Conservation (phyloP, 805 yeast species). For the Aciculoconidium aculeatum region DNA sequence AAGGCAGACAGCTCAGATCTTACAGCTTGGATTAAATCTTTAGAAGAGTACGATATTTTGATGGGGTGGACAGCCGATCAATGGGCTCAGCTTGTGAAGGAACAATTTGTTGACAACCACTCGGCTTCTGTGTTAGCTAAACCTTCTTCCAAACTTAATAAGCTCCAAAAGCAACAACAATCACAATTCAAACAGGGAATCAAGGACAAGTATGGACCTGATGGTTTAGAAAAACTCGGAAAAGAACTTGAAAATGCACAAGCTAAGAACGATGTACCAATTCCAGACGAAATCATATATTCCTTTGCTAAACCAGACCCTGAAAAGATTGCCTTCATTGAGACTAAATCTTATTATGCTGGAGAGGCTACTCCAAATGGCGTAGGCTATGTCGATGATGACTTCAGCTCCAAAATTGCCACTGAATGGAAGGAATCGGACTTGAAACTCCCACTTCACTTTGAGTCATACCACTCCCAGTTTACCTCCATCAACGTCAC, state of each 20-base stretch:
- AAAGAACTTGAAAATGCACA: slow-evolving; percentile 57
- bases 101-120: slow-evolving; percentile 52
- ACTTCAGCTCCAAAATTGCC: slow-evolving; percentile 13
- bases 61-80: slow-evolving; percentile 54
- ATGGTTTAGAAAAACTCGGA: slow-evolving; percentile 51
- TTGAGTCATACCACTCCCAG: slow-evolving; percentile 74
- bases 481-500: slow-evolving; percentile 66
- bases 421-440: slow-evolving; percentile 32
- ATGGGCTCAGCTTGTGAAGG: slow-evolving; percentile 58
- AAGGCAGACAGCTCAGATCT: slow-evolving; percentile 54
- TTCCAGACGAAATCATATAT: slow-evolving; percentile 62
- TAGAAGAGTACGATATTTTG: slow-evolving; percentile 56
- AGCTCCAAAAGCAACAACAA: slow-evolving; percentile 43
- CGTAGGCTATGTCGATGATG: slow-evolving; percentile 24
- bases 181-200: slow-evolving; percentile 46
- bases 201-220: slow-evolving; percentile 46
- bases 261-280: slow-evolving; percentile 61
- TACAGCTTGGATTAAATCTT: slow-evolving; percentile 44
- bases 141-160: slow-evolving; percentile 64
- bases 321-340: slow-evolving; percentile 62
- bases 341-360: slow-evolving; percentile 58
- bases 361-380: slow-evolving; percentile 26
- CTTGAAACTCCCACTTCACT: slow-evolving; percentile 66
- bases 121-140: slow-evolving; percentile 63
- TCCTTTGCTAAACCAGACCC: slow-evolving; percentile 72